Evolutionary conservation across 139 green algal species (phyloP).

Genomic region (Picochlorum sp.): DNA sequence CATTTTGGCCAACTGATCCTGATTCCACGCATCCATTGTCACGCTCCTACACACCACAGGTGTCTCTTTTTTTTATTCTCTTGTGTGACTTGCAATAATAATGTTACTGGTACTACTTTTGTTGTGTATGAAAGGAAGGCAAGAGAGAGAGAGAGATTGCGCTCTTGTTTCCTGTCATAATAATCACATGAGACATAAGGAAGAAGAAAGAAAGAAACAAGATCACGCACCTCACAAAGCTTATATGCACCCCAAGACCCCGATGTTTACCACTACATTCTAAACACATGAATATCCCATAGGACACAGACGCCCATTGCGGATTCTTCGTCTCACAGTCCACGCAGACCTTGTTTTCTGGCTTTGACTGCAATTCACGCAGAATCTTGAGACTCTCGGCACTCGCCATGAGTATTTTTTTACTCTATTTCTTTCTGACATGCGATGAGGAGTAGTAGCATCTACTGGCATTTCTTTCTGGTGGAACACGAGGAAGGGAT

Average conservation of each 20-base stretch:
- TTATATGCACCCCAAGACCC: constrained; percentile 94
- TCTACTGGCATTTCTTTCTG: too few relatives aligned
- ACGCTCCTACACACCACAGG: constrained; percentile 60
- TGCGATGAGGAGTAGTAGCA: too few relatives aligned
- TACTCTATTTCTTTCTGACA: too few relatives aligned
- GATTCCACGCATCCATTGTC: constrained; percentile 93
- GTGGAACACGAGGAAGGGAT: too few relatives aligned
- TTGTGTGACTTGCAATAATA: too few relatives aligned
- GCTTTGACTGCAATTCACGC: constrained; percentile 66
- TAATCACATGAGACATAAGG: too few relatives aligned
- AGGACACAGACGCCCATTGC: constrained; percentile 89
- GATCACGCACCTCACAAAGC: constrained; percentile 90
- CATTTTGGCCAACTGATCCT: constrained; percentile 91
- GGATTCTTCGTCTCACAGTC: constrained; percentile 93
- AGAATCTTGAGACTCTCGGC: constrained; percentile 65
- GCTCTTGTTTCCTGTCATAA: too few relatives aligned
- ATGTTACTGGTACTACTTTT: too few relatives aligned
- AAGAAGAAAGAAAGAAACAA: too few relatives aligned
- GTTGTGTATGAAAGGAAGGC: too few relatives aligned
- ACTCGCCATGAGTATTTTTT: constrained; percentile 57
- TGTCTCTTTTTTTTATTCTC: too few relatives aligned
- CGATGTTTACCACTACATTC: constrained; percentile 93
- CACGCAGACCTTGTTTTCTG: constrained; percentile 88
- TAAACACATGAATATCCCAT: constrained; percentile 97
- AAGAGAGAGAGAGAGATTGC: too few relatives aligned